Percentiles rank a stretch among this genome's conserved stretches.
phyloP scores from a whole-genome alignment of 352 stramenopile genomes.

The Pythium guiyangense region DNA sequence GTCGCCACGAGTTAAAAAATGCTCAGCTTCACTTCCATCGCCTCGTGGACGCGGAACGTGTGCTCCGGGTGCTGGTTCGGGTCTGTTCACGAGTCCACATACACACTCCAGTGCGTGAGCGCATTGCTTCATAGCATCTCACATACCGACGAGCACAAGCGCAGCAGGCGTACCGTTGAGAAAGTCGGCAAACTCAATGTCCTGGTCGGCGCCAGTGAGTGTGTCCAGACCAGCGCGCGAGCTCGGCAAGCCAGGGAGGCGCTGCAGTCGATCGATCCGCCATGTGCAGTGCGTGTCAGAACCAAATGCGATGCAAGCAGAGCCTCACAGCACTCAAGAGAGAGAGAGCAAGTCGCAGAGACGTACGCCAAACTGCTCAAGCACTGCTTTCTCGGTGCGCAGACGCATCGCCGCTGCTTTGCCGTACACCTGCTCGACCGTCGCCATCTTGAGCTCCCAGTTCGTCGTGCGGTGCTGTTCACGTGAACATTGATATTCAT shows the following conservation, averaged over 20 bases:
- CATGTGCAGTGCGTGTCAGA: not conserved
- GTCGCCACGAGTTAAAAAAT: constrained; percentile 67
- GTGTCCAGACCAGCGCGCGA: constrained; percentile 75
- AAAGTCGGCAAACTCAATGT: constrained; percentile 79
- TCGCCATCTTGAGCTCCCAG: constrained; percentile 87
- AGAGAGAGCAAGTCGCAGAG: not conserved
- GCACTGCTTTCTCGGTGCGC: constrained; percentile 83
- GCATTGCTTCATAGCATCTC: not conserved
- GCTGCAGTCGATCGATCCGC: constrained; percentile 23
- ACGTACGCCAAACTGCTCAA: constrained; percentile 78
- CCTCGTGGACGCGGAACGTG: constrained; percentile 80
- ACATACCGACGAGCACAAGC: not conserved
- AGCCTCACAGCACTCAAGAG: not conserved
- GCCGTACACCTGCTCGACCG: constrained; percentile 86
- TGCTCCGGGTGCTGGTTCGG: constrained; percentile 74
- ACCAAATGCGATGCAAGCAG: not conserved
- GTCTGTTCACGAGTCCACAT: constrained; percentile 25
- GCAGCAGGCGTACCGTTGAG: constrained; percentile 55
- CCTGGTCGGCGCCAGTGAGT: constrained; percentile 69
- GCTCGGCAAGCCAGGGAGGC: constrained; percentile 79
- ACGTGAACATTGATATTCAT: not conserved
- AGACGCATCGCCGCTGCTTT: constrained; percentile 87
- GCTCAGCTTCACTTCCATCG: constrained; percentile 87
- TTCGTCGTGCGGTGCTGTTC: constrained; percentile 61
- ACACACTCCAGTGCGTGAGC: not conserved